Percentiles rank a stretch among this genome's conserved stretches.
phyloP scores from a whole-genome alignment of 768 basidiomycete genomes.

The Pleurotus salmoneostramineus region DNA sequence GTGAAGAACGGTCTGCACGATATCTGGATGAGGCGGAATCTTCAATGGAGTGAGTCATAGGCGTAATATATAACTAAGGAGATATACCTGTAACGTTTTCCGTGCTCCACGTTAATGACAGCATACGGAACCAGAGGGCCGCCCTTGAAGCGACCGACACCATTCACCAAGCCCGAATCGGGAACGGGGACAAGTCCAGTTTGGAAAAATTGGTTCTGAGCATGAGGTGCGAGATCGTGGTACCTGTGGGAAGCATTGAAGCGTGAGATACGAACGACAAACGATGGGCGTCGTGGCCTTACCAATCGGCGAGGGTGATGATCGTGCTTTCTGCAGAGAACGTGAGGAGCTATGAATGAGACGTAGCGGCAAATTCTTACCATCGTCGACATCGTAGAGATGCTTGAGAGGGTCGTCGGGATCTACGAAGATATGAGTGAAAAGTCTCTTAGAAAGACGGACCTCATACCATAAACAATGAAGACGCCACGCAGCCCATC shows the following conservation, averaged over 20 bases:
- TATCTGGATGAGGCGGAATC: constrained; percentile 41
- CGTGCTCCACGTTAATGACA: constrained; percentile 35
- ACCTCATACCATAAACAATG: constrained; percentile 20
- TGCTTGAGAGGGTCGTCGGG: constrained; percentile 29
- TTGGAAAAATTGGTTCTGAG: constrained; percentile 25
- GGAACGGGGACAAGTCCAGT: constrained; percentile 26
- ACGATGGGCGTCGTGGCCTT: not conserved
- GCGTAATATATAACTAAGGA: not conserved
- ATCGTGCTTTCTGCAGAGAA: constrained; percentile 22
- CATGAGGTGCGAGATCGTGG: constrained; percentile 32
- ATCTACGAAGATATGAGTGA: constrained; percentile 15
- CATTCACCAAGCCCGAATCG: constrained; percentile 45
- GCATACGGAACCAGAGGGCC: constrained; percentile 35
- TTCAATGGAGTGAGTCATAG: constrained; percentile 29
- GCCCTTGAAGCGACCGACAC: constrained; percentile 33
- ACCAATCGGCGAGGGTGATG: constrained; percentile 31
- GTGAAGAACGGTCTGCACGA: constrained; percentile 42
- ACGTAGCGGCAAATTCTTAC: constrained; percentile 11
- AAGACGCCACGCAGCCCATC: constrained; percentile 36
- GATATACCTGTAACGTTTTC: constrained; percentile 39
- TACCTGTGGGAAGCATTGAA: constrained; percentile 1
- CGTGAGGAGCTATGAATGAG: constrained; percentile 10
- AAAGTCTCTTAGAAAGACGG: not conserved
- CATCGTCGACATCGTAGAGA: constrained; percentile 39
- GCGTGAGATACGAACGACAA: not conserved